phyloP scores from a whole-genome alignment of 495 filamentous ascomycete genomes.

The Xylaria sp. region DNA sequence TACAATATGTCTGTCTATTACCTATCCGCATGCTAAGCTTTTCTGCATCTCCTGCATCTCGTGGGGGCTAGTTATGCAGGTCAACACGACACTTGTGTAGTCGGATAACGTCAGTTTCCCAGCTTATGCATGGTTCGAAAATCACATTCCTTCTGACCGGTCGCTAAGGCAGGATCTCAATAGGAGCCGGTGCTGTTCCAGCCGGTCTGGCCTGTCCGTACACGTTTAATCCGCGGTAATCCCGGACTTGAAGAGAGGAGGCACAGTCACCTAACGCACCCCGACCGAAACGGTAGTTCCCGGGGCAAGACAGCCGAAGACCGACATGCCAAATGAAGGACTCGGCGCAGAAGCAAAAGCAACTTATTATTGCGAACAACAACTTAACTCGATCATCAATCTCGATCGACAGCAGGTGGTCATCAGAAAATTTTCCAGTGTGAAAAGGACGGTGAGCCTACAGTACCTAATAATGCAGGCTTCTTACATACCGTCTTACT shows the following conservation, averaged over 20 bases:
- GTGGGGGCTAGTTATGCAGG: constrained; percentile 13
- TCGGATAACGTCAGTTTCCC: neutral
- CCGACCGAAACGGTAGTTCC: constrained; percentile 23
- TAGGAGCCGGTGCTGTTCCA: neutral
- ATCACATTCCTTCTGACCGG: constrained; percentile 14
- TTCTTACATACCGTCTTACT: constrained; percentile 1
- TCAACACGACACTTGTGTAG: constrained; percentile 6
- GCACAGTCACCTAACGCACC: neutral
- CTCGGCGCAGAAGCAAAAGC: neutral
- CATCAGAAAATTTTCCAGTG: neutral
- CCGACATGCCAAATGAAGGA: constrained; percentile 26
- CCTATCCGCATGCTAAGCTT: constrained; percentile 1
- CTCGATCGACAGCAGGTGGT: neutral
- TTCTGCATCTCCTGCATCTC: neutral
- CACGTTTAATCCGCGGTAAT: constrained; percentile 17
- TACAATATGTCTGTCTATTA: neutral
- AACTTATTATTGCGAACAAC: neutral
- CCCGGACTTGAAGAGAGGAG: neutral
- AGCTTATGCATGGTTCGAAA: neutral
- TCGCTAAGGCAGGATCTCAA: neutral
- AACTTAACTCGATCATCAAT: neutral
- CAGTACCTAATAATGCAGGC: constrained; percentile 1
- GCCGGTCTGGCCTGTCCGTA: constrained; percentile 10
- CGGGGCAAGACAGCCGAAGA: constrained; percentile 21
- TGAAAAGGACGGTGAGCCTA: constrained; percentile 17